Evolutionary conservation across 1,284 basidiomycete species (phyloP).

Genomic region (Cutaneotrichosporon curvatum): DNA sequence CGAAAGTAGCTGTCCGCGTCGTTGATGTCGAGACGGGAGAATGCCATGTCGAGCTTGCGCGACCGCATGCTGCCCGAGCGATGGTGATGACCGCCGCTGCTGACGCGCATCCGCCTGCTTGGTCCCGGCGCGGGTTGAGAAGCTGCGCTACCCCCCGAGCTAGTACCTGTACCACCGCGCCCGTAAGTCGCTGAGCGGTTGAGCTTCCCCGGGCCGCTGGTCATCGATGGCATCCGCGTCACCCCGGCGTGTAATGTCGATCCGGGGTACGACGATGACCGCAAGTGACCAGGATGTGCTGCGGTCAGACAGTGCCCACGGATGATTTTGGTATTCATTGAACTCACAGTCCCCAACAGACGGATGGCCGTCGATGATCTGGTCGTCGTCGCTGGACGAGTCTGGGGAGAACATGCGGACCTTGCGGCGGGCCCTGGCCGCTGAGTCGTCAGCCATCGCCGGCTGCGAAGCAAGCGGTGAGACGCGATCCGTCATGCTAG

Average conservation of each 20-base stretch:
- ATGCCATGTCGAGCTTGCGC: background rate
- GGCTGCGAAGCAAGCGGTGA: slow-evolving; percentile 10
- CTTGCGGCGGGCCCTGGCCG: slow-evolving; percentile 10
- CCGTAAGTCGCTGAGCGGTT: slow-evolving; percentile 12
- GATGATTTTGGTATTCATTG: no score
- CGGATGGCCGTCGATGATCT: background rate
- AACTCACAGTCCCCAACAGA: slow-evolving; percentile 8
- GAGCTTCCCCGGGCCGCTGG: slow-evolving; percentile 7
- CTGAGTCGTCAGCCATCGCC: slow-evolving; percentile 6
- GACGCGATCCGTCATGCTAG: slow-evolving; percentile 6
- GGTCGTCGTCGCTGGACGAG: slow-evolving; percentile 11
- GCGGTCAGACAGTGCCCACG: background rate
- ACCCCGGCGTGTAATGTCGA: slow-evolving; percentile 1
- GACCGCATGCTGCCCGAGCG: background rate
- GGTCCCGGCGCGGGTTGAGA: slow-evolving; percentile 1
- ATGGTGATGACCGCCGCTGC: background rate
- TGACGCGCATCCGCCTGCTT: background rate
- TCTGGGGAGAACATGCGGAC: slow-evolving; percentile 13
- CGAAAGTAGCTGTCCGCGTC: slow-evolving; percentile 20
- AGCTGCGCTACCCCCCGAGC: background rate
- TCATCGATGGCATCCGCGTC: slow-evolving; percentile 3
- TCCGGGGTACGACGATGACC: slow-evolving; percentile 18
- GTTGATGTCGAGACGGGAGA: slow-evolving; percentile 7
- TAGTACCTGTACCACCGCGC: background rate
- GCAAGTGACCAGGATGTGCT: slow-evolving; percentile 8